A percentile compares a stretch with the other conserved stretches of the same genome.
Conservation (phyloP, 2,329 filamentous ascomycete species). For the Westerdykella ornata region DNA sequence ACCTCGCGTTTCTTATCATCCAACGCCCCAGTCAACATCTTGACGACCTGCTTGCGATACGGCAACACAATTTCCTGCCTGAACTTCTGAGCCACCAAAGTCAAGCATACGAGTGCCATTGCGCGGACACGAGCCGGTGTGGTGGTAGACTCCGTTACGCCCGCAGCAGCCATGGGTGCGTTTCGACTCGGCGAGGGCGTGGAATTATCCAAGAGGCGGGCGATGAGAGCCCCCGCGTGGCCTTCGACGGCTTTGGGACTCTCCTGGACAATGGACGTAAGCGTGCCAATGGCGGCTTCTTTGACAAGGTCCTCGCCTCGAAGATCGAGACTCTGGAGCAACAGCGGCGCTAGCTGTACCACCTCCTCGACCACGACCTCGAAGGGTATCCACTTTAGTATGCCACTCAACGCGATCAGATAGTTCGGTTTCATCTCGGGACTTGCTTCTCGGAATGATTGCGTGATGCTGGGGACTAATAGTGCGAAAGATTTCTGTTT, state of each 20-base stretch:
- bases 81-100: slow-evolving; percentile 43
- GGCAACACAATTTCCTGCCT: slow-evolving; percentile 49
- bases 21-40: slow-evolving; percentile 48
- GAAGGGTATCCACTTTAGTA: slow-evolving; percentile 55
- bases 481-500: slow-evolving; percentile 59
- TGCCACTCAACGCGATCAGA: slow-evolving; percentile 56
- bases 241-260: slow-evolving; percentile 49
- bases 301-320: slow-evolving; percentile 49
- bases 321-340: slow-evolving; percentile 58
- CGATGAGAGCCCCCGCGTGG: slow-evolving; percentile 53
- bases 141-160: slow-evolving; percentile 6
- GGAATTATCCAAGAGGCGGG: slow-evolving; percentile 47
- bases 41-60: slow-evolving; percentile 52
- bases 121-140: slow-evolving; percentile 42
- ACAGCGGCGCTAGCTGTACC: slow-evolving; percentile 50
- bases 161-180: background rate
- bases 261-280: slow-evolving; percentile 53
- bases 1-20: slow-evolving; percentile 60
- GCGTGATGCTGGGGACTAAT: slow-evolving; percentile 51
- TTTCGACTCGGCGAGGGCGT: slow-evolving; percentile 11
- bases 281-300: slow-evolving; percentile 53
- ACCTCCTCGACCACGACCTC: slow-evolving; percentile 55
- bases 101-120: slow-evolving; percentile 45
- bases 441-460: slow-evolving; percentile 45
- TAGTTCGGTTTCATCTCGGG: slow-evolving; percentile 51